phyloP scores from a whole-genome alignment of 2,329 filamentous ascomycete species.

The Exserohilum turcica region DNA sequence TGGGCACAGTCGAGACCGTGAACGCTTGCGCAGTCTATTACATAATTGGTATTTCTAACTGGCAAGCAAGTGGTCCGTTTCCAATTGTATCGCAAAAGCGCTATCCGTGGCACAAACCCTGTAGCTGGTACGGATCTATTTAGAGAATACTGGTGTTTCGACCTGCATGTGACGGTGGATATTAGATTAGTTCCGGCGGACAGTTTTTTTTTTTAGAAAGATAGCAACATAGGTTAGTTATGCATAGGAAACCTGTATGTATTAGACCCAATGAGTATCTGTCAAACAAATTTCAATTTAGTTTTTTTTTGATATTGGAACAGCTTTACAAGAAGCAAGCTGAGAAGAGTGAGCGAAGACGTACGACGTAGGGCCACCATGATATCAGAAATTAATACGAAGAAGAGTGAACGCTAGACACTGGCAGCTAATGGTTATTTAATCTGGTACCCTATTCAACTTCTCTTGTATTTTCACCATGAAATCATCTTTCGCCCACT shows the following conservation, averaged over 20 bases:
- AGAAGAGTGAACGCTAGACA: slow-evolving; percentile 4
- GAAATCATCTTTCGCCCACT: slow-evolving; percentile 11
- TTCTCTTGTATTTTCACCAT: slow-evolving; percentile 9
- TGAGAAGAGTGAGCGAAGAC: slow-evolving; percentile 4
- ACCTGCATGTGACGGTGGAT: too few species aligned
- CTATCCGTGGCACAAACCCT: too few species aligned
- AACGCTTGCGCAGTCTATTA: too few species aligned
- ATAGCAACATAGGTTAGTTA: too few species aligned
- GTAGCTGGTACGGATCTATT: too few species aligned
- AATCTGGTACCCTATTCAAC: slow-evolving; percentile 8
- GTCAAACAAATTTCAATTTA: not conserved
- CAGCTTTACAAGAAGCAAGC: not conserved
- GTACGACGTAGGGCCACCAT: slow-evolving; percentile 3
- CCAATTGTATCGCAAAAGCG: too few species aligned
- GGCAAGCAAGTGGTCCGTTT: too few species aligned
- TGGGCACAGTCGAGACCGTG: too few species aligned
- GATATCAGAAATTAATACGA: slow-evolving; percentile 6
- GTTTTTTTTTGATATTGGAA: not conserved
- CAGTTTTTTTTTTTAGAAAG: too few species aligned
- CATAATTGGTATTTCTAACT: too few species aligned
- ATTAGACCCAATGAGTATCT: not conserved
- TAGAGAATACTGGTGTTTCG: too few species aligned
- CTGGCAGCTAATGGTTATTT: slow-evolving; percentile 1
- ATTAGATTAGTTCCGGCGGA: too few species aligned
- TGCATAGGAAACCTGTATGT: not conserved